Evolutionary conservation across 495 filamentous ascomycete species (phyloP), one percentile per base, ranked within the genome.

Genomic region (Podospora pseudopauciseta): DNA sequence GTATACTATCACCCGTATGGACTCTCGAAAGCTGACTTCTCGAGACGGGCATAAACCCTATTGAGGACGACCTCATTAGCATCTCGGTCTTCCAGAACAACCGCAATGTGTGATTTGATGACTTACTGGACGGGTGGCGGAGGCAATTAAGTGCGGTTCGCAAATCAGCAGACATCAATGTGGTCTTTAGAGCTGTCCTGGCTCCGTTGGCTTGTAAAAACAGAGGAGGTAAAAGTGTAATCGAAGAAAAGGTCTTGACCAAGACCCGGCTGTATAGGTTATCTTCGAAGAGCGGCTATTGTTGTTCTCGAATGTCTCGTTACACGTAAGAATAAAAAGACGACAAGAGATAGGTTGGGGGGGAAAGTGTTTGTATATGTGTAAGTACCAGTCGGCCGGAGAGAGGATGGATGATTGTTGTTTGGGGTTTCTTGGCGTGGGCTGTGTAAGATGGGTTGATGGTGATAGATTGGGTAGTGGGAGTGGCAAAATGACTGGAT

Each of bases 141-240:
- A 91, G 81, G 74, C 88, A 90, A 68, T 88, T 84, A 74, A 89
- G 84, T 75, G 86, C 85, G 80, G 87, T 83, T 75, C 89, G 88
- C 75, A 87, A 80, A 80, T 89, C 87, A 88, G 88, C 87, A 87
- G 89, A 91, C 89, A 91, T 91, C 88, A 89, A 91, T 86, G 64
- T 80, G 64, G 78, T 68, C 67, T 76, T 79, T 78, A 44, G 60
- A 66, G 65, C 68, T 71, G 62, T 67, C 20, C 65, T 5, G 39
- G 39, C 39, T 49, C 39, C 39, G 7, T 49, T 49, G 39, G 39
- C 39, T 49, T 0, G 39, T 9, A 16, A 49, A 11, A 49, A 49
- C 15, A 16, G 9, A 13, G 11, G 30, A 32, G 4, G 7, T 23
- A 0, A 32, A 32, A 32, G 30, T 32, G 7, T 32, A 32, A 32